phyloP scores from a whole-genome alignment of 768 basidiomycete genomes.

The Termitomyces sp. region DNA sequence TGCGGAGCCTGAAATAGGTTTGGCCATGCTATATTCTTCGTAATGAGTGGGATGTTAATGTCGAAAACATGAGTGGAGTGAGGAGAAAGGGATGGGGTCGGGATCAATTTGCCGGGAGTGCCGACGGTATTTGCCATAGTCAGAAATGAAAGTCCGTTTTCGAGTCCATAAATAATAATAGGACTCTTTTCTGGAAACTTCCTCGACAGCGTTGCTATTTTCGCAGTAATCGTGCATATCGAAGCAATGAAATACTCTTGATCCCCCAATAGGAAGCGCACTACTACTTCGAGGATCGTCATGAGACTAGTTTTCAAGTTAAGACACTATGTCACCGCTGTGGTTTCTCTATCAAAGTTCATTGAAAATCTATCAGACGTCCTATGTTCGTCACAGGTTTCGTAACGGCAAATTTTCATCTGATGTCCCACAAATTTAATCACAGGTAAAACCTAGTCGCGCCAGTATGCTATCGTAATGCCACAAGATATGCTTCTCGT shows the following conservation, averaged over 20 bases:
- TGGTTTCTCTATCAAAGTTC: too few species aligned
- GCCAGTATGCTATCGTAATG: too few species aligned
- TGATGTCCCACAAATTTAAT: neutral
- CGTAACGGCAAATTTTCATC: neutral
- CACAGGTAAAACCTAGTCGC: too few species aligned
- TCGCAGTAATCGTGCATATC: neutral
- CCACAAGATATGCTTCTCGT: too few species aligned
- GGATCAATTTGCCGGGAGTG: neutral
- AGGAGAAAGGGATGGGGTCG: too few species aligned
- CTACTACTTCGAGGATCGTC: too few species aligned
- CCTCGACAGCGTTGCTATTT: neutral
- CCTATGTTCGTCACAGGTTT: neutral
- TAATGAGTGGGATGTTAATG: neutral
- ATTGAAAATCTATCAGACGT: neutral
- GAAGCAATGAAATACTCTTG: neutral
- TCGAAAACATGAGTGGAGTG: neutral
- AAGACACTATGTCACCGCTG: too few species aligned
- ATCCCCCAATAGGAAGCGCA: too few species aligned
- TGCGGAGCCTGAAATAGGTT: neutral
- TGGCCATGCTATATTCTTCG: conserved; percentile 1
- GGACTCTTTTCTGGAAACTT: too few species aligned
- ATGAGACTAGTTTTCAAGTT: too few species aligned
- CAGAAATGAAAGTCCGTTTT: neutral
- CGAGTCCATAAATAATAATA: too few species aligned
- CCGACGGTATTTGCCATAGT: neutral